Base-by-base conservation (phyloP, 345 rosid species). In the Clausena lansium region DNA sequence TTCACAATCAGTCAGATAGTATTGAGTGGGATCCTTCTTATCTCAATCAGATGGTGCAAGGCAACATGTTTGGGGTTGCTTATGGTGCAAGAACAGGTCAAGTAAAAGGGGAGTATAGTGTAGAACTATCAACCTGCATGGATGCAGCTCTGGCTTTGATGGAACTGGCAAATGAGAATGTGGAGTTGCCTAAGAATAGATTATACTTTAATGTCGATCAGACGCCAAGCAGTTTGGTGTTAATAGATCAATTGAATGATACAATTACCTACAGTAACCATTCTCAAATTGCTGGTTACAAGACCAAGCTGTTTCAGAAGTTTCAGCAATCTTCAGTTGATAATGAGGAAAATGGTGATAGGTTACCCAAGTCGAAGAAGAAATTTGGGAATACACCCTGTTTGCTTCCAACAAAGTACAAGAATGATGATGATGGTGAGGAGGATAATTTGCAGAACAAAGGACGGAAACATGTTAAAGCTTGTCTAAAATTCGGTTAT, bases 141-240 rank as follows among this genome's bases (percentile, higher is more conserved):
- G 69, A 41, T 10, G 80, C 80, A 19, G 75, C 80, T 2, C 47
- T 70, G 45, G 61, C 75, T 45, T 70, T 77, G 75, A 77, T 77
- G 80, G 28, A 77, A 41, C 38, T 77, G 52, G 67, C 75, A 9
- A 60, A 45, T 13, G 35, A 45, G 50, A 30, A n/a, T 45, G 27
- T 27, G 11, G 58, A 39, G 2, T 60, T 41, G 33, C 58, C 27
- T 19, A 68, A 69, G 74, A 58, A 22, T 39, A 8, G 28, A 28
- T 17, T 47, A n/a, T 69, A 62, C 54, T 38, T 1, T 14, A 45
- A 14, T 24, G 58, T 33, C 13, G 28, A 70, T 47, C 2, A 22
- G 22, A 45, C n/a, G 45, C 45, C 60, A 19, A 35, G 24, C 2
- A 30, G 27, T 70, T 19, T 27, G 39, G 39, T 28, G 17, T 45